These are phyloP conservation scores for Myxozyma monticola DNA, from an alignment of 805 yeast species.

Conservation along the genomic window DNA sequence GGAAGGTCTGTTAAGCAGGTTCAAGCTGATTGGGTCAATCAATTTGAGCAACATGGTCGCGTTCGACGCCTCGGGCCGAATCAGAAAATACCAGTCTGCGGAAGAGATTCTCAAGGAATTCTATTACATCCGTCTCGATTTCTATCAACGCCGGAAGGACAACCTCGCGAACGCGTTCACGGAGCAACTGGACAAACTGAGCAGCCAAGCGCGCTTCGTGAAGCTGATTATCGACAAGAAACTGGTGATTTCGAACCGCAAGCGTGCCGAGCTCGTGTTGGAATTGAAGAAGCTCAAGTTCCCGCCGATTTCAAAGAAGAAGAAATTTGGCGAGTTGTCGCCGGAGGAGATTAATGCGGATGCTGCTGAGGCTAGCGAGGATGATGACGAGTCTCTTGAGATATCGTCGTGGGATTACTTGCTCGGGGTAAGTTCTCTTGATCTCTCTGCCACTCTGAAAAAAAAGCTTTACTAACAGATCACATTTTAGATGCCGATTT, in stretches of 20 bases:
- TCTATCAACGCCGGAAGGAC: slow-evolving; percentile 88
- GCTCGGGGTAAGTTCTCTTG: slow-evolving; percentile 48
- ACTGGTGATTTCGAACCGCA: slow-evolving; percentile 71
- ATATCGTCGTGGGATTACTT: slow-evolving; percentile 69
- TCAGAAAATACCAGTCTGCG: slow-evolving; percentile 74
- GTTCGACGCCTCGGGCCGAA: slow-evolving; percentile 84
- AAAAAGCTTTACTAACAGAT: not conserved
- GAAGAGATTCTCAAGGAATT: slow-evolving; percentile 81
- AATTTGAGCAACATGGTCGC: slow-evolving; percentile 90
- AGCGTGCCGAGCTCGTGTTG: slow-evolving; percentile 60
- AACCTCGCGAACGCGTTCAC: slow-evolving; percentile 65
- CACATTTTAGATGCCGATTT: slow-evolving; percentile 64
- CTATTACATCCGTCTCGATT: slow-evolving; percentile 82
- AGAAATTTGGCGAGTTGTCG: slow-evolving; percentile 50
- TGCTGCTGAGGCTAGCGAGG: slow-evolving; percentile 48
- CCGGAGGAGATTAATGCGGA: slow-evolving; percentile 42
- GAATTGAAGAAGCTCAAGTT: slow-evolving; percentile 66
- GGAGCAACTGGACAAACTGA: slow-evolving; percentile 70
- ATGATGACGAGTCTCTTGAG: slow-evolving; percentile 40
- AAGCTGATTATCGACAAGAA: slow-evolving; percentile 81
- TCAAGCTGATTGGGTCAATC: slow-evolving; percentile 69
- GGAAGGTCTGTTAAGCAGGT: slow-evolving; percentile 80
- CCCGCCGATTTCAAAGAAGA: slow-evolving; percentile 45
- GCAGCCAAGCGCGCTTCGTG: slow-evolving; percentile 86
- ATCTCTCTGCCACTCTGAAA: not conserved